Conservation (phyloP, 1,284 basidiomycete species). For the Cryptococcus maquisensis region DNA sequence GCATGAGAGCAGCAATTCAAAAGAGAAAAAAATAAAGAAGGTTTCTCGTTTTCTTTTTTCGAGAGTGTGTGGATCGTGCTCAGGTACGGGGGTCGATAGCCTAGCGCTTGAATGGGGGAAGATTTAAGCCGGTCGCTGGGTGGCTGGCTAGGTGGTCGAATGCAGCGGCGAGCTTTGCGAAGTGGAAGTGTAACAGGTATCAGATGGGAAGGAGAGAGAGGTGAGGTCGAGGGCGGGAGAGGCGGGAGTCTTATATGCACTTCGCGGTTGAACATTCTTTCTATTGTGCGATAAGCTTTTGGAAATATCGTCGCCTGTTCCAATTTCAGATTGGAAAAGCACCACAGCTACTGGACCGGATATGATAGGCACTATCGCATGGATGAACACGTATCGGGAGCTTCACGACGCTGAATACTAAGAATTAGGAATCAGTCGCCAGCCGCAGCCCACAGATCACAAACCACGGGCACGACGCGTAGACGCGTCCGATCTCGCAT, state of each 20-base stretch:
- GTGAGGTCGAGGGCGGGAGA: not conserved
- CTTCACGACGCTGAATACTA: too few relatives aligned
- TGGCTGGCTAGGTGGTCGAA: not conserved
- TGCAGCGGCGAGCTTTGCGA: too few relatives aligned
- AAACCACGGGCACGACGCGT: not conserved
- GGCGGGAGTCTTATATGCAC: not conserved
- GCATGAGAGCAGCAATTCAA: constrained; percentile 14
- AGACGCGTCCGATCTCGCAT: not conserved
- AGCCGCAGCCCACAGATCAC: too few relatives aligned
- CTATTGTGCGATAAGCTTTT: not conserved
- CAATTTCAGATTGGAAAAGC: too few relatives aligned
- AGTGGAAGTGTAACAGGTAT: too few relatives aligned
- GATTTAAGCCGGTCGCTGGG: not conserved
- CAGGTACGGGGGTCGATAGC: too few relatives aligned
- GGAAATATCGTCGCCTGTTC: not conserved
- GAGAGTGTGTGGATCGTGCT: not conserved
- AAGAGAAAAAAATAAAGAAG: not conserved
- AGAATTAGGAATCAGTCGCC: too few relatives aligned
- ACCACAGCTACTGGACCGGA: too few relatives aligned
- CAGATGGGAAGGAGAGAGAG: not conserved
- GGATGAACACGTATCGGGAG: too few relatives aligned
- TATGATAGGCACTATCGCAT: too few relatives aligned
- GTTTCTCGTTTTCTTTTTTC: not conserved
- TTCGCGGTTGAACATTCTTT: not conserved
- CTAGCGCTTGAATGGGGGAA: not conserved